A percentile compares a stretch with the other conserved stretches of the same genome.
Evolutionary conservation across 306 rosid genomes (phyloP).

Genomic region (Quercus variabilis): DNA sequence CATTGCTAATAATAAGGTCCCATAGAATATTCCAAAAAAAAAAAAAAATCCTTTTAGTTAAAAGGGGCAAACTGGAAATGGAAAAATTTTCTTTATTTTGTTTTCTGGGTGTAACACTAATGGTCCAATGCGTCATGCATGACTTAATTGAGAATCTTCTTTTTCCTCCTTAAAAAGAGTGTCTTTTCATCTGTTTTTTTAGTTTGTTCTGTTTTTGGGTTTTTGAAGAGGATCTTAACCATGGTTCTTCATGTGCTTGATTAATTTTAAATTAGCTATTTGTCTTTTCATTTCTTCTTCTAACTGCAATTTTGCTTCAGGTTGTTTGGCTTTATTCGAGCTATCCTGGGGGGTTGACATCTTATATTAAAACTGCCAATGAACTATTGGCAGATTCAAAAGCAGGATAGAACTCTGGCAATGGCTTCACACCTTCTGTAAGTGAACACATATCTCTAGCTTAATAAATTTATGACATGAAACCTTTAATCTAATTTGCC

Average conservation of each 20-base stretch:
- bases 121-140: neutral
- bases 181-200: neutral
- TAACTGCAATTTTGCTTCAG: constrained; percentile 29
- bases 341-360: constrained; percentile 74
- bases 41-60: too few species aligned
- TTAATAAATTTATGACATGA: neutral
- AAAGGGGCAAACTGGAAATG: too few species aligned
- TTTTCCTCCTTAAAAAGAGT: neutral
- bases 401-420: constrained; percentile 72
- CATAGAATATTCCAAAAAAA: too few species aligned
- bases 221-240: neutral
- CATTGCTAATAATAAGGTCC: too few species aligned
- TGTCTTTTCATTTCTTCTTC: constrained; percentile 4
- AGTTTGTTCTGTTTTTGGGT: neutral
- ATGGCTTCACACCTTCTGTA: constrained; percentile 88
- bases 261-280: neutral
- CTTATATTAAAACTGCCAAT: constrained; percentile 71
- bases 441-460: constrained; percentile 20
- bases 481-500: neutral
- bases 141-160: neutral
- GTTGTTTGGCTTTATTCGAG: constrained; percentile 63
- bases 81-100: too few species aligned
- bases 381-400: constrained; percentile 80
- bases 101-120: too few species aligned
- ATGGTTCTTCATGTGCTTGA: neutral